A percentile compares a stretch with the other conserved stretches of the same genome.
phyloP scores from a whole-genome alignment of 2,329 filamentous ascomycete species.

The Beauveria sp. region DNA sequence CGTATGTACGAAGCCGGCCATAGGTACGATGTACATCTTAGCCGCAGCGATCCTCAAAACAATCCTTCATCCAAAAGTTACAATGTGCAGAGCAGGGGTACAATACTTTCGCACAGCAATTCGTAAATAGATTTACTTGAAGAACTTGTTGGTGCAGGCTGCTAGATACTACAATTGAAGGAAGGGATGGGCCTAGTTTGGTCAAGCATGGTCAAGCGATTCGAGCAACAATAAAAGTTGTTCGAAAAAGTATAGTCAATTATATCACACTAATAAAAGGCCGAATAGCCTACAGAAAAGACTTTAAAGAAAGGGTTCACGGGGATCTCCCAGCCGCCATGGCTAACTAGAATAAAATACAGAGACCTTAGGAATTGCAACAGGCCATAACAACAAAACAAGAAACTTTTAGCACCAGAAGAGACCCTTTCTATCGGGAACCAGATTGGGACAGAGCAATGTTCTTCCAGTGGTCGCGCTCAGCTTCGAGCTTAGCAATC shows the following conservation, averaged over 20 bases:
- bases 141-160: too few species aligned
- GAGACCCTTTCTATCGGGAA: conserved; percentile 21
- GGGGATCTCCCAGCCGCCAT: conserved; percentile 9
- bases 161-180: too few species aligned
- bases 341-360: conserved; percentile 3
- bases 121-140: too few species aligned
- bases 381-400: conserved; percentile 13
- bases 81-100: too few species aligned
- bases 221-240: background rate
- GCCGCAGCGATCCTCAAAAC: too few species aligned
- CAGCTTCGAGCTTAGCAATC: conserved; percentile 61
- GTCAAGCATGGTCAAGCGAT: too few species aligned
- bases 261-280: conserved; percentile 6
- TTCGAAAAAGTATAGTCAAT: background rate
- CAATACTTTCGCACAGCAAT: too few species aligned
- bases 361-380: background rate
- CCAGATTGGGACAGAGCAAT: conserved; percentile 38
- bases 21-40: too few species aligned
- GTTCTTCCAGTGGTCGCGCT: conserved; percentile 59
- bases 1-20: too few species aligned
- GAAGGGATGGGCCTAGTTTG: too few species aligned
- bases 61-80: too few species aligned
- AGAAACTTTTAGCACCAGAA: conserved; percentile 15
- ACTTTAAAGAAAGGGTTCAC: background rate
- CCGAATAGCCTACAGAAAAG: background rate